Percentiles rank a stretch among this genome's conserved stretches.
phyloP scores from a whole-genome alignment of 441 rosid species.

The Gossypium laxum region DNA sequence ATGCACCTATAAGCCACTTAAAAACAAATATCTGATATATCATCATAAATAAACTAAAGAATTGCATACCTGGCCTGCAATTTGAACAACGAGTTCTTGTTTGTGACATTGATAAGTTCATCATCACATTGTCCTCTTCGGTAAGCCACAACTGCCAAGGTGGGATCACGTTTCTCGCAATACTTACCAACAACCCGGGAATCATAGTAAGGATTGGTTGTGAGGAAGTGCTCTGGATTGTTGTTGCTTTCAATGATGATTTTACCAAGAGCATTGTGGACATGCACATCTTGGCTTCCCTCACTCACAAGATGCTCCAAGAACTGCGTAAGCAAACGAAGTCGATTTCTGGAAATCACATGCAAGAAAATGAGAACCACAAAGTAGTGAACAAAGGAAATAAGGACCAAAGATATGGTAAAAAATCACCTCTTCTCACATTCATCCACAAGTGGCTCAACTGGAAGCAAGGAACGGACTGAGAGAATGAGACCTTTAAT shows the following conservation, averaged over 20 bases:
- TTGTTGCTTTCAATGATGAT: constrained; percentile 94
- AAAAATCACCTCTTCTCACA: constrained; percentile 81
- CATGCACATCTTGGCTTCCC: constrained; percentile 99
- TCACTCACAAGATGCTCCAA: constrained; percentile 99
- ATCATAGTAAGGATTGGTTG: constrained; percentile 97
- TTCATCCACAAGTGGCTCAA: constrained; percentile 91
- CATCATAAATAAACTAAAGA: constrained; percentile 6
- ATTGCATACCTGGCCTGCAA: constrained; percentile 83
- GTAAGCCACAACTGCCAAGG: constrained; percentile 96
- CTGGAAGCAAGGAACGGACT: constrained; percentile 95
- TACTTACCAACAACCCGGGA: constrained; percentile 95
- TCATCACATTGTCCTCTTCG: constrained; percentile 97
- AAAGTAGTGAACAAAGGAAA: constrained; percentile 9
- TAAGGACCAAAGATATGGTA: neutral
- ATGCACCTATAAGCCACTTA: constrained; percentile 11
- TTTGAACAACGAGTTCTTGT: constrained; percentile 92
- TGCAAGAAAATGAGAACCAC: constrained; percentile 11
- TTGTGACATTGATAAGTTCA: constrained; percentile 91
- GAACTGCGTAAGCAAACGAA: constrained; percentile 95
- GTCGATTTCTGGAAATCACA: constrained; percentile 69
- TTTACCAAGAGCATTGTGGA: constrained; percentile 97
- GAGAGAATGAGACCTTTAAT: constrained; percentile 85
- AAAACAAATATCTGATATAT: constrained; percentile 5
- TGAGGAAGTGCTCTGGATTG: constrained; percentile 98
- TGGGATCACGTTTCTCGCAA: constrained; percentile 99